A percentile compares a stretch with the other conserved stretches of the same genome.
Conservation (phyloP, 805 yeast genomes). For the Candida manassasensis region DNA sequence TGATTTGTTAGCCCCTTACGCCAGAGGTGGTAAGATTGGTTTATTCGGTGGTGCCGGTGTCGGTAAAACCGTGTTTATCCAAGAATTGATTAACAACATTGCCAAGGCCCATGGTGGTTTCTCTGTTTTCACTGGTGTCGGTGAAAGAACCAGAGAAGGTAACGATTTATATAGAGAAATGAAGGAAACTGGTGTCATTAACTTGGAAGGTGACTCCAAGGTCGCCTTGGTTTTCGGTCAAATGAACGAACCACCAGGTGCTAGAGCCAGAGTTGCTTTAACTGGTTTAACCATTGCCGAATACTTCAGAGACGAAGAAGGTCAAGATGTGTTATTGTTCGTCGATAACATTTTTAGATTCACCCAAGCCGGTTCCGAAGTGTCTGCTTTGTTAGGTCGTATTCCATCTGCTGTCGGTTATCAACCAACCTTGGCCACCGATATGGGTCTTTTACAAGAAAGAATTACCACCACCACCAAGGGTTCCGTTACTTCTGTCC, state of each 20-base stretch:
- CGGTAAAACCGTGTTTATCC: constrained; percentile 99
- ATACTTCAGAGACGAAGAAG: constrained; percentile 99
- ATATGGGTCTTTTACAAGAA: constrained; percentile 99
- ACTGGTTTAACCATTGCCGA: constrained; percentile 99
- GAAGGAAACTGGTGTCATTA: constrained; percentile 99
- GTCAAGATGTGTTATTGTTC: constrained; percentile 99
- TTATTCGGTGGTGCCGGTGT: constrained; percentile 99
- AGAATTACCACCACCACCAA: constrained; percentile 99
- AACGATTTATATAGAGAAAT: constrained; percentile 99
- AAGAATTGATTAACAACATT: constrained; percentile 98
- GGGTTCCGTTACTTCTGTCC: constrained; percentile 99
- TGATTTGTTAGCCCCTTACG: constrained; percentile 98
- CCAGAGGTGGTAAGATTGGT: constrained; percentile 99
- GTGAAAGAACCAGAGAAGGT: constrained; percentile 99
- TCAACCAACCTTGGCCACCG: constrained; percentile 99
- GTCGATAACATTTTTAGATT: constrained; percentile 99
- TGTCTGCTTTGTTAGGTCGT: constrained; percentile 99
- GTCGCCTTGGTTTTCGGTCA: constrained; percentile 99
- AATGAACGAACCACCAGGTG: constrained; percentile 99
- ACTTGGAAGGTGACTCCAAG: constrained; percentile 99
- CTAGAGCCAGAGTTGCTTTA: constrained; percentile 99
- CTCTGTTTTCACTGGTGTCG: constrained; percentile 99
- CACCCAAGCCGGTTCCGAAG: constrained; percentile 99
- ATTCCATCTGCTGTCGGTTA: constrained; percentile 99
- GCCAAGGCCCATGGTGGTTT: constrained; percentile 99